phyloP scores from a whole-genome alignment of 371 early-diverging fungal species.

The Rhizomucor pusillus region DNA sequence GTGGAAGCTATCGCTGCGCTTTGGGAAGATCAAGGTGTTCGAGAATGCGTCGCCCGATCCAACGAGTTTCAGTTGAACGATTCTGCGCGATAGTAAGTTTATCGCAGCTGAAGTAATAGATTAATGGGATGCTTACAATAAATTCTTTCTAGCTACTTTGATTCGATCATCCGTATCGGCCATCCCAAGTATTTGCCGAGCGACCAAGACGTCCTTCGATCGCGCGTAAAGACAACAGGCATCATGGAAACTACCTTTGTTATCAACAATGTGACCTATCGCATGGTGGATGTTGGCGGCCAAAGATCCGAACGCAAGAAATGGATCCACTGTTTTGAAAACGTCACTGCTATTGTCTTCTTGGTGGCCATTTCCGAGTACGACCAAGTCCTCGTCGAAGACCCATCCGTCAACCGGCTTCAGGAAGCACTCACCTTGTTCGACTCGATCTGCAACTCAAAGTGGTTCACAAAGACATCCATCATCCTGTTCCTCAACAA shows the following conservation, averaged over 20 bases:
- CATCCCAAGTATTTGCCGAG: conserved; percentile 73
- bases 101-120: not conserved
- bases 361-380: conserved; percentile 91
- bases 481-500: conserved; percentile 85
- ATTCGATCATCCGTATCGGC: conserved; percentile 80
- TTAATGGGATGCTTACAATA: not conserved
- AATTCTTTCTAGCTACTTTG: conserved; percentile 66
- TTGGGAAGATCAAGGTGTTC: conserved; percentile 80
- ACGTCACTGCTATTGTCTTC: conserved; percentile 91
- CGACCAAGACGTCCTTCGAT: conserved; percentile 82
- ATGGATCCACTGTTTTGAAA: conserved; percentile 95
- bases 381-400: conserved; percentile 92
- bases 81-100: conserved; percentile 74
- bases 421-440: conserved; percentile 65
- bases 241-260: conserved; percentile 85
- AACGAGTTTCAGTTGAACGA: conserved; percentile 88
- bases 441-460: conserved; percentile 75
- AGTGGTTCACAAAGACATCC: conserved; percentile 77
- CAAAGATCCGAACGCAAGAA: conserved; percentile 91
- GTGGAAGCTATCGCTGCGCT: conserved; percentile 71
- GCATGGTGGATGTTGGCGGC: conserved; percentile 96
- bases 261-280: conserved; percentile 73
- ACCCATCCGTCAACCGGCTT: conserved; percentile 75
- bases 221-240: conserved; percentile 83
- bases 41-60: conserved; percentile 66